These are phyloP conservation scores for Ophiostoma australiae DNA, from an alignment of 2,329 filamentous ascomycete species.

Conservation along the genomic window DNA sequence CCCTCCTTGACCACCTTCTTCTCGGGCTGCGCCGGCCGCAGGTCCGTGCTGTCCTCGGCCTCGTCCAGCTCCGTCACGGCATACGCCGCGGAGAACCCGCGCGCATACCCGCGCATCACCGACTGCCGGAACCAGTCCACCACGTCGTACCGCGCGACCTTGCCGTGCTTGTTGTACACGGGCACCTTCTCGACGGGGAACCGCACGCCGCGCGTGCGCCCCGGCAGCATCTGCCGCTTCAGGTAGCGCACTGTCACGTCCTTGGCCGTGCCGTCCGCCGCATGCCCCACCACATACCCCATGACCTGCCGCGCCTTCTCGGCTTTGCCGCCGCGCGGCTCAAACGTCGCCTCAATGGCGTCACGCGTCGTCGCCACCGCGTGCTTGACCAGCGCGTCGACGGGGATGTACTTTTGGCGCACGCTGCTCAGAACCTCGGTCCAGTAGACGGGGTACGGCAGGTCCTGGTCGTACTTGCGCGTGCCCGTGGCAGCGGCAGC, in stretches of 20 bases:
- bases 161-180: slow-evolving; percentile 70
- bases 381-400: slow-evolving; percentile 68
- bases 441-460: slow-evolving; percentile 89
- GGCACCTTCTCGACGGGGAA: slow-evolving; percentile 75
- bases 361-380: slow-evolving; percentile 68
- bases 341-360: slow-evolving; percentile 63
- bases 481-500: slow-evolving; percentile 34
- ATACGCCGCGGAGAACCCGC: slow-evolving; percentile 41
- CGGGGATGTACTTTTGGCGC: slow-evolving; percentile 70
- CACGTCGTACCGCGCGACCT: slow-evolving; percentile 68
- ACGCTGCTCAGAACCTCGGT: slow-evolving; percentile 80
- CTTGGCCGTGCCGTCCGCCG: slow-evolving; percentile 80
- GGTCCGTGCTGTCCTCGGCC: slow-evolving; percentile 70
- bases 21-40: slow-evolving; percentile 66
- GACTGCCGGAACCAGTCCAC: slow-evolving; percentile 80
- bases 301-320: slow-evolving; percentile 86
- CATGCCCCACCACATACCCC: slow-evolving; percentile 80
- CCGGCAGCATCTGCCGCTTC: slow-evolving; percentile 73
- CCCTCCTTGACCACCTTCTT: slow-evolving; percentile 70
- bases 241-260: slow-evolving; percentile 92
- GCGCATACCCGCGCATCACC: slow-evolving; percentile 67
- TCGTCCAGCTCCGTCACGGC: slow-evolving; percentile 69
- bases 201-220: slow-evolving; percentile 81
- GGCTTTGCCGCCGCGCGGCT: slow-evolving; percentile 76
- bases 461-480: slow-evolving; percentile 60